These are phyloP conservation scores for Coemansia sp. DNA, from an alignment of 371 early-diverging fungal species.

Conservation along the genomic window DNA sequence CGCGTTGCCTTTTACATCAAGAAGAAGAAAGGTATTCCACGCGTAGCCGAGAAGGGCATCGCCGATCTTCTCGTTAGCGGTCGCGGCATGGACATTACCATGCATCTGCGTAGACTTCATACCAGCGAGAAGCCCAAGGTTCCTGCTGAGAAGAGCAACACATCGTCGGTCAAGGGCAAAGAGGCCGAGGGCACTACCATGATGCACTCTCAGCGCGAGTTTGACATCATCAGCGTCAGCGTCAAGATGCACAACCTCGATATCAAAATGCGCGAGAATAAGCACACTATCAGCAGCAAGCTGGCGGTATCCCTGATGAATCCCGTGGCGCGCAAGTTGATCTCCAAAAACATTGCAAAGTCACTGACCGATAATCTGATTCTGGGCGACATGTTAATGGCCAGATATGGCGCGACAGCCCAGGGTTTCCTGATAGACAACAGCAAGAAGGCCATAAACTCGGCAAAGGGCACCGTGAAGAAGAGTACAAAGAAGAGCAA, in stretches of 20 bases:
- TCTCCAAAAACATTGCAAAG: constrained; percentile 26
- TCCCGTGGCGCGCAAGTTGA: constrained; percentile 31
- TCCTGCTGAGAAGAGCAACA: neutral
- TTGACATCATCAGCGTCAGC: constrained; percentile 38
- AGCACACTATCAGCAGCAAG: constrained; percentile 35
- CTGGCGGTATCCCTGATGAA: constrained; percentile 29
- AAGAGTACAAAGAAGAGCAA: constrained; percentile 31
- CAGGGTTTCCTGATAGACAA: constrained; percentile 11
- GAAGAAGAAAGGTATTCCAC: constrained; percentile 48
- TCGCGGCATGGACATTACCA: constrained; percentile 39
- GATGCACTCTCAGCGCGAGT: constrained; percentile 17
- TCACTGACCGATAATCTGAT: constrained; percentile 26
- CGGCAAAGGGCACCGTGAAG: constrained; percentile 17
- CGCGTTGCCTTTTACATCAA: constrained; percentile 44
- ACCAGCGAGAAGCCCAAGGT: constrained; percentile 34
- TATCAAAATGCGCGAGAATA: constrained; percentile 32
- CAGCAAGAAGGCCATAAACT: constrained; percentile 20
- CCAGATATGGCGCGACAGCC: constrained; percentile 29
- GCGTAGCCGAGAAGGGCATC: constrained; percentile 44
- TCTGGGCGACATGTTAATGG: constrained; percentile 19
- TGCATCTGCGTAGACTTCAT: constrained; percentile 38
- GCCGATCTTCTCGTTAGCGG: constrained; percentile 36
- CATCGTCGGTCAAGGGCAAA: constrained; percentile 1
- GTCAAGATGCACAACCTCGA: constrained; percentile 39
- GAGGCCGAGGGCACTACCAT: neutral